Percentiles rank a stretch among this genome's conserved stretches.
These are phyloP conservation scores for Durusdinium trenchii DNA, from an alignment of 73 alveolate species.

Conservation along the genomic window DNA sequence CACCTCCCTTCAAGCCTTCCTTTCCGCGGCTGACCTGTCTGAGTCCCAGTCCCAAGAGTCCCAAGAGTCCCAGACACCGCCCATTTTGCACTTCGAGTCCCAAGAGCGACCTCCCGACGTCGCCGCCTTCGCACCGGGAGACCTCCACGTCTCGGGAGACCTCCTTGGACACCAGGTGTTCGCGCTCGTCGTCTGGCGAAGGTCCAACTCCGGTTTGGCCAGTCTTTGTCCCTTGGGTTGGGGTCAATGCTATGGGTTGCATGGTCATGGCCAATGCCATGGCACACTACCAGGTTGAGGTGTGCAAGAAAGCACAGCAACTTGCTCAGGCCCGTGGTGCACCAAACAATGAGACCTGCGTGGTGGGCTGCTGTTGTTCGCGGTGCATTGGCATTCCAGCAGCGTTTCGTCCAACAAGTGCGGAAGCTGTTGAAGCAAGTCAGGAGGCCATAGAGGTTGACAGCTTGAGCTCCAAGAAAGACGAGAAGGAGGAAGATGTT, in stretches of 20 bases:
- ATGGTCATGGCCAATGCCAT: not conserved
- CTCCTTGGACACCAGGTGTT: too few relatives aligned
- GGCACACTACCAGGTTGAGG: not conserved
- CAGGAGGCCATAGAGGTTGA: not conserved
- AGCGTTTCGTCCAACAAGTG: not conserved
- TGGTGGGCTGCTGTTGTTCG: conserved; percentile 27
- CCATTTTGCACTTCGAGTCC: not conserved
- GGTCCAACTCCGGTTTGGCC: conserved; percentile 27
- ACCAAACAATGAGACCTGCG: conserved; percentile 19
- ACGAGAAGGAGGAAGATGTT: not conserved
- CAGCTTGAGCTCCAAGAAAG: not conserved
- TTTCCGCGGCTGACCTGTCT: not conserved
- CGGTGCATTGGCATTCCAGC: conserved; percentile 43
- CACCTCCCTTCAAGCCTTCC: conserved; percentile 33
- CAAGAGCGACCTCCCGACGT: not conserved
- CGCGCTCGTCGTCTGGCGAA: too few relatives aligned
- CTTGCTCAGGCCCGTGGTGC: not conserved
- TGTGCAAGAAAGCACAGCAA: not conserved
- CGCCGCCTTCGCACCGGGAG: not conserved
- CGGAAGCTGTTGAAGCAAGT: not conserved
- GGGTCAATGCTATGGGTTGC: not conserved
- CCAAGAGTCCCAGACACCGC: not conserved
- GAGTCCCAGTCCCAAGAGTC: not conserved
- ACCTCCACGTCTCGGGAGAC: too few relatives aligned
- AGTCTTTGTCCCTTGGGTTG: not conserved